Evolutionary conservation across 345 rosid genomes (phyloP).

Genomic region (Abelmoschus esculentus): DNA sequence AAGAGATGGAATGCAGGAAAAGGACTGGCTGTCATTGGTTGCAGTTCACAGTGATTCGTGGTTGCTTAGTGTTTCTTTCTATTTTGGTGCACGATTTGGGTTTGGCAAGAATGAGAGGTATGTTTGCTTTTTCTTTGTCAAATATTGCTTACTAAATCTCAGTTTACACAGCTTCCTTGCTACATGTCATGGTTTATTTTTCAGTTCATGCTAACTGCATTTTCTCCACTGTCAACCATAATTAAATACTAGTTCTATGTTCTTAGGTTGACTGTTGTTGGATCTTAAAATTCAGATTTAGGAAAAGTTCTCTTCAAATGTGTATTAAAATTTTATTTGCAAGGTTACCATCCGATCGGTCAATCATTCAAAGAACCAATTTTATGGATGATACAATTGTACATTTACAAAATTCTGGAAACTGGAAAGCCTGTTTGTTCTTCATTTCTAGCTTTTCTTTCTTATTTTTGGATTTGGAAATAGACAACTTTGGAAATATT

Average conservation of each 20-base stretch:
- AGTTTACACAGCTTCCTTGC: no score
- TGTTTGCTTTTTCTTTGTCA: conserved; percentile 11
- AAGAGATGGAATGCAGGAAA: conserved; percentile 99
- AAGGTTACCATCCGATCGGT: not conserved
- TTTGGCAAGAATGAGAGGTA: conserved; percentile 98
- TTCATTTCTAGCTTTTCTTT: not conserved
- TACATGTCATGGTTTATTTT: not conserved
- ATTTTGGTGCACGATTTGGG: conserved; percentile 98
- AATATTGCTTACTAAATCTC: not conserved
- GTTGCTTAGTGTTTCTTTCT: conserved; percentile 68
- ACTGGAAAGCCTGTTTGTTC: not conserved
- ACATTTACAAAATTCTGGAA: not conserved
- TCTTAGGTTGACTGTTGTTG: not conserved
- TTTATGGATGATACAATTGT: no score
- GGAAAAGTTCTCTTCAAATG: not conserved
- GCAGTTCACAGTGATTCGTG: conserved; percentile 2
- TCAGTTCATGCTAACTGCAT: not conserved
- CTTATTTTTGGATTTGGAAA: no score
- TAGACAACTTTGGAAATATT: not conserved
- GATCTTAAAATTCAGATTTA: not conserved
- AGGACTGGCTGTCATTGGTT: conserved; percentile 73
- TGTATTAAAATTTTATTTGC: not conserved
- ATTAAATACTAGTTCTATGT: not conserved
- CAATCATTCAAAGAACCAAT: no score
- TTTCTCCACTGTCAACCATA: not conserved